Percentiles rank a stretch among this genome's conserved stretches.
Evolutionary conservation across 306 rosid species (phyloP).

Genomic region (Vachellia collinsii): DNA sequence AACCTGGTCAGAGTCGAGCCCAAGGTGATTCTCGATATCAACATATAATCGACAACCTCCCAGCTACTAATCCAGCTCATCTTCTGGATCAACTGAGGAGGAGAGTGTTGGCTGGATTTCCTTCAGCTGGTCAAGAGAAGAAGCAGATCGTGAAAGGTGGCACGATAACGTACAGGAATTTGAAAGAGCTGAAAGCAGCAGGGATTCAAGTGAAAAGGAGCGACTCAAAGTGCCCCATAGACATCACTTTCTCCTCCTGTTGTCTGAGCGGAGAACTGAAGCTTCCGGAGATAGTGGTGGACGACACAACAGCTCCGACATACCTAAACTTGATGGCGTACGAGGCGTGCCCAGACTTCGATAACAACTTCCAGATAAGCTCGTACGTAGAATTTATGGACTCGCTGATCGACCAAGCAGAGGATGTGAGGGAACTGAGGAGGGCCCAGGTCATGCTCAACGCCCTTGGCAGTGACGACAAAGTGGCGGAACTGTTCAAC

Average conservation of each 20-base stretch:
- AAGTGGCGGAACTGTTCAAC: not conserved
- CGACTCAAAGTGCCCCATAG: not conserved
- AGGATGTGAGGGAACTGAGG: not conserved
- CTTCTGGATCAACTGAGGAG: not conserved
- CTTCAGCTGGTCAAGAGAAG: too few species aligned
- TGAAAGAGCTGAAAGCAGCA: not conserved
- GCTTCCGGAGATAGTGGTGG: not conserved
- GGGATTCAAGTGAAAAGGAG: not conserved
- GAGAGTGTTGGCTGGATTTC: too few species aligned
- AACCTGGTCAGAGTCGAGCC: too few species aligned
- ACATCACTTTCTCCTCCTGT: not conserved
- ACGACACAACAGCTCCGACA: not conserved
- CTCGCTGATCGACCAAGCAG: conserved; percentile 20
- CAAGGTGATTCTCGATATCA: too few species aligned
- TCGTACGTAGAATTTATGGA: conserved; percentile 38
- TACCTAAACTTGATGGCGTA: conserved; percentile 32
- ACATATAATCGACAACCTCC: too few species aligned
- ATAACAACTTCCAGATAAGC: conserved; percentile 30
- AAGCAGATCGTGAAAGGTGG: too few species aligned
- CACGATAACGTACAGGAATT: not conserved
- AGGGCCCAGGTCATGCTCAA: not conserved
- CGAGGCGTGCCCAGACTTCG: conserved; percentile 44
- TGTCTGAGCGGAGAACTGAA: not conserved
- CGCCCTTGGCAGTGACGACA: not conserved
- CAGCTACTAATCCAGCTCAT: not conserved